A percentile compares a stretch with the other conserved stretches of the same genome.
phyloP scores from a whole-genome alignment of 257 asterid species.

The Capsicum pubescens region DNA sequence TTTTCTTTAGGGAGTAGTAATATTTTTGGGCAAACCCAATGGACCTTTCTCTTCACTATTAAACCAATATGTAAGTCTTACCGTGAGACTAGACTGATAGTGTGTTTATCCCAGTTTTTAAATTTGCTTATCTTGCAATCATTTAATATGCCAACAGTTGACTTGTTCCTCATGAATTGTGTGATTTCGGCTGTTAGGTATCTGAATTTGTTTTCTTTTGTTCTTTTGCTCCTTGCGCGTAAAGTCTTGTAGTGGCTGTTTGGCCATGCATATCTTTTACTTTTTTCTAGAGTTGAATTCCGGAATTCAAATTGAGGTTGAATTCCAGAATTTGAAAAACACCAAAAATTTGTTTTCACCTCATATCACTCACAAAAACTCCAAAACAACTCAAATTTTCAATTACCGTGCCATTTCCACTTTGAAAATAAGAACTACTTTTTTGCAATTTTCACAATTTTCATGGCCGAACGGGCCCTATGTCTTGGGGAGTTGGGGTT shows the following conservation, averaged over 20 bases:
- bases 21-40: not conserved
- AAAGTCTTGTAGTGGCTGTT: not conserved
- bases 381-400: no score
- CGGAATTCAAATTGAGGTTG: no score
- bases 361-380: no score
- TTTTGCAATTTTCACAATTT: no score
- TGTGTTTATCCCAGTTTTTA: not conserved
- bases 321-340: no score
- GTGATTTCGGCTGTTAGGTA: constrained; percentile 14
- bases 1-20: not conserved
- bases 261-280: not conserved
- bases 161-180: not conserved
- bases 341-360: no score
- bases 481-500: no score
- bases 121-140: not conserved
- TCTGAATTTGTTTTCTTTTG: not conserved
- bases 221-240: constrained; percentile 4
- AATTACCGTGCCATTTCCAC: no score
- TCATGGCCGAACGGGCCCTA: no score
- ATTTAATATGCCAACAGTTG: not conserved
- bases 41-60: not conserved
- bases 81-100: not conserved
- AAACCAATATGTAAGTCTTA: not conserved
- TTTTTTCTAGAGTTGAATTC: no score
- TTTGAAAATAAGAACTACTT: no score